A percentile compares a stretch with the other conserved stretches of the same genome.
Conservation (phyloP, 768 basidiomycete genomes). For the Termitomyces heimii region DNA sequence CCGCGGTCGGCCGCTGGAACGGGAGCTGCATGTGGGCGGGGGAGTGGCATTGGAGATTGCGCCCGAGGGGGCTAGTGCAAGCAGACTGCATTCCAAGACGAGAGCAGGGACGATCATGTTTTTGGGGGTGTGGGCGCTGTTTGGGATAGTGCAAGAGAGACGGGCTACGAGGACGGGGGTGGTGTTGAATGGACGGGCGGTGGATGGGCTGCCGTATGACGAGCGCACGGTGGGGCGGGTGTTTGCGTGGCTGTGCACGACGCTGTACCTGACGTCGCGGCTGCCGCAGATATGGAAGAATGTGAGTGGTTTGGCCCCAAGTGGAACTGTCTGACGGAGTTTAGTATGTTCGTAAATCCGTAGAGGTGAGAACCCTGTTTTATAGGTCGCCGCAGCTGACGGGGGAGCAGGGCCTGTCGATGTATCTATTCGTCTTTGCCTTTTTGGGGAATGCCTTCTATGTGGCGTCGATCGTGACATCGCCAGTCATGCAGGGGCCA, state of each 20-base stretch:
- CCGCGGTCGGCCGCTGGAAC: conserved; percentile 42
- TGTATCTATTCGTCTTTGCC: conserved; percentile 89
- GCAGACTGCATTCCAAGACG: conserved; percentile 49
- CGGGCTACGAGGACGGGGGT: conserved; percentile 31
- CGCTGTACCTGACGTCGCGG: conserved; percentile 87
- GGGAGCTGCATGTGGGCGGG: conserved; percentile 16
- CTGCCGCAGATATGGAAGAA: conserved; percentile 99
- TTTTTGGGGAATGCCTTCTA: conserved; percentile 94
- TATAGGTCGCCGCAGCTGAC: not conserved
- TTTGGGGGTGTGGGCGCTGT: conserved; percentile 69
- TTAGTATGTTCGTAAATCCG: conserved; percentile 85
- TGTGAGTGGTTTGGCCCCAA: conserved; percentile 43
- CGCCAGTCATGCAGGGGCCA: conserved; percentile 55
- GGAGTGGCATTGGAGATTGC: conserved; percentile 20
- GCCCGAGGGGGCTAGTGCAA: conserved; percentile 16
- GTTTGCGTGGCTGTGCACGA: conserved; percentile 93
- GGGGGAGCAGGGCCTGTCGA: conserved; percentile 70
- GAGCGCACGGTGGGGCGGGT: conserved; percentile 82
- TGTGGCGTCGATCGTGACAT: conserved; percentile 82
- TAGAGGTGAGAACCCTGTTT: conserved; percentile 47
- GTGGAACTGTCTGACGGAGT: conserved; percentile 1
- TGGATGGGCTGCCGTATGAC: conserved; percentile 19
- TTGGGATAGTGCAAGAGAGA: conserved; percentile 42
- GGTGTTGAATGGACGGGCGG: conserved; percentile 32
- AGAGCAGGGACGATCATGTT: conserved; percentile 74